Percentiles rank a stretch among this genome's conserved stretches.
Conservation (phyloP, 2,329 filamentous ascomycete genomes). For the Helotiales sp. region DNA sequence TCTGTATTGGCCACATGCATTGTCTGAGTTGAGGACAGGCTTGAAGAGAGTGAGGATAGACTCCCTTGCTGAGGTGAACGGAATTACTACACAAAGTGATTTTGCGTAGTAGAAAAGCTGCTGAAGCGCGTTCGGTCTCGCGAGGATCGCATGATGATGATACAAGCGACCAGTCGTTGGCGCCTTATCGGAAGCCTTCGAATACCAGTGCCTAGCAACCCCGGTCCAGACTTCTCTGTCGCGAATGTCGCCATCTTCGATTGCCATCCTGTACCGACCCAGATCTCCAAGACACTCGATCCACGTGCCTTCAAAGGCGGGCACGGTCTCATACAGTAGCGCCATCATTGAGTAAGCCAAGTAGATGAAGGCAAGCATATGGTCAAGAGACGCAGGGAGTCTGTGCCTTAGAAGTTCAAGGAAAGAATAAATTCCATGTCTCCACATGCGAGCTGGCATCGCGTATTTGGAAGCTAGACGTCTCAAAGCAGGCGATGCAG, state of each 20-base stretch:
- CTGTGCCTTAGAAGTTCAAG: conserved; percentile 76
- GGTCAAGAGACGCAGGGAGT: conserved; percentile 72
- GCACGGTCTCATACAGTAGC: no score
- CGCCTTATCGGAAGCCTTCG: conserved; percentile 72
- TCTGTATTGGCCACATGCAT: conserved; percentile 45
- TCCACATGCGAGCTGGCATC: conserved; percentile 95
- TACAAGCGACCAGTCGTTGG: no score
- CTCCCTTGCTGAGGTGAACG: conserved; percentile 68
- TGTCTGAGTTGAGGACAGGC: conserved; percentile 53
- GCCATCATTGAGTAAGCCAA: no score
- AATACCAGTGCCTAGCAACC: conserved; percentile 76
- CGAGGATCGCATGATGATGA: conserved; percentile 84
- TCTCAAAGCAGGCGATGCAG: conserved; percentile 69
- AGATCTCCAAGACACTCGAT: conserved; percentile 90
- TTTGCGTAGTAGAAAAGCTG: conserved; percentile 77
- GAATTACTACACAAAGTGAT: conserved; percentile 69
- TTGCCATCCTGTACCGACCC: conserved; percentile 83
- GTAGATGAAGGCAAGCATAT: no score
- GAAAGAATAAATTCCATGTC: conserved; percentile 86
- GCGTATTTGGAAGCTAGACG: conserved; percentile 78
- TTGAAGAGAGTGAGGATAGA: conserved; percentile 73
- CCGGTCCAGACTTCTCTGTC: conserved; percentile 80
- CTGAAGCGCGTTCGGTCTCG: conserved; percentile 69
- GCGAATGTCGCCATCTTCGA: conserved; percentile 79
- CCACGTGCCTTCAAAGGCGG: no score